Base-by-base conservation (phyloP, 441 rosid species). In the Gossypium aridum region DNA sequence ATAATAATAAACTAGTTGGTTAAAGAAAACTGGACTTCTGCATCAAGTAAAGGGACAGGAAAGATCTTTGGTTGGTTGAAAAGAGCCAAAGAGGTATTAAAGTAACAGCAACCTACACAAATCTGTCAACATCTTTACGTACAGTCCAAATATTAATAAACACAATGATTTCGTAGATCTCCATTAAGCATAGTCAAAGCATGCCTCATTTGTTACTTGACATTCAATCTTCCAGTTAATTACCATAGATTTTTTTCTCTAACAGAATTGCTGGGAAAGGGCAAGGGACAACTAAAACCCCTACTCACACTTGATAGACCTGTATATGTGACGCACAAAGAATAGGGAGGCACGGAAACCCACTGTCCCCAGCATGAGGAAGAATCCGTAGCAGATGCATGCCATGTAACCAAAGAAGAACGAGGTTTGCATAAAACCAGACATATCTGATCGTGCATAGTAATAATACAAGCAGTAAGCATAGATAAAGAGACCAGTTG, bases 371-470 rank as follows among this genome's bases (percentile, higher is more conserved):
- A 87, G 91, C 91, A 87, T 85, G 62, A 87, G 89, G 84, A 87
- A 87, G 91, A 87, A 87, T 22, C 91, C 87, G 75, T 83, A 85
- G 78, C 91, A 87, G 76, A 85, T 82, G 84, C 89, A 87, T 54
- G 89, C 89, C 91, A 87, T 87, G 82, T 87, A 87, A 4, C 89
- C 89, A 55, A 87, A 87, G 85, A 87, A 87, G 84, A 85, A 87
- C 0, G 91, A 84, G 8, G 88, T 86, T 83, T 87, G 91, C 89
- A 87, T 87, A 73, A 87, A 87, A 64, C 91, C 91, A 0, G 89
- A 87, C 91, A 87, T 86, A 68, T 87, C 91, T 5, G 89, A 85
- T 61, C 91, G 80, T 1, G 88, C 91, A 72, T 85, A 75, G 81
- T 85, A 87, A 51, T 87, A 87, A 63, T 85, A 87, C 77, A 87